Base-by-base conservation (phyloP, 2,329 filamentous ascomycete genomes). In the Cladosporium oxysporum region DNA sequence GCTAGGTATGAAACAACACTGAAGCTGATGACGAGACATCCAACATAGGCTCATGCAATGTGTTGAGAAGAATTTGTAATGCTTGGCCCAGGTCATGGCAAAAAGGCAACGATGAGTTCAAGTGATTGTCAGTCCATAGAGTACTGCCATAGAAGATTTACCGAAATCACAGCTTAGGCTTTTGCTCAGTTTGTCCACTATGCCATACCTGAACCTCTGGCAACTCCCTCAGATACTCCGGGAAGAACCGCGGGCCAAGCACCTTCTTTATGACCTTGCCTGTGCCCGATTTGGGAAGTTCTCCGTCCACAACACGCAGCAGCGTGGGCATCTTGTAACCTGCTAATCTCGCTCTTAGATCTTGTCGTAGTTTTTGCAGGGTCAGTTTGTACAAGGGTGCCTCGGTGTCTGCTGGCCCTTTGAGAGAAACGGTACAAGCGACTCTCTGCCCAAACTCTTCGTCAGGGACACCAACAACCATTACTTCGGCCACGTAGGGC, bases 371-470 rank as follows among this genome's bases (percentile, higher is more conserved):
- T 44, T 77, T 74, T 10, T 78, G 75, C n/a, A 84, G 76, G 8
- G 72, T 78, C 52, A 83, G 70, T 11, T 65, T 55, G 41, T 57
- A 69, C 61, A 65, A 57, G 49, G 68, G 70, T 65, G 28, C 65
- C 66, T 65, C 10, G 52, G 66, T 31, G 69, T 71, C 41, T 66
- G 73, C 66, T 58, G 76, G 74, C 14, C 76, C 71, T 65, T 79
- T 78, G 50, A 81, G 67, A 53, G 73, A 82, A 16, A 86, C 72
- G n/a, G 83, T 78, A 1, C 83, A 83, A n/a, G 81, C 84, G 2
- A 87, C 84, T 23, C 83, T 77, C 72, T 87, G 83, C 2, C 84
- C 83, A 73, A 81, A 86, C 74, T 85, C 83, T 21, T 83, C 79
- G 67, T 85, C 83, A 0, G 78, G 74, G n/a, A 86, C 77, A 1